Evolutionary conservation across 306 rosid genomes (phyloP).

Genomic region (Vachellia pachyceras): DNA sequence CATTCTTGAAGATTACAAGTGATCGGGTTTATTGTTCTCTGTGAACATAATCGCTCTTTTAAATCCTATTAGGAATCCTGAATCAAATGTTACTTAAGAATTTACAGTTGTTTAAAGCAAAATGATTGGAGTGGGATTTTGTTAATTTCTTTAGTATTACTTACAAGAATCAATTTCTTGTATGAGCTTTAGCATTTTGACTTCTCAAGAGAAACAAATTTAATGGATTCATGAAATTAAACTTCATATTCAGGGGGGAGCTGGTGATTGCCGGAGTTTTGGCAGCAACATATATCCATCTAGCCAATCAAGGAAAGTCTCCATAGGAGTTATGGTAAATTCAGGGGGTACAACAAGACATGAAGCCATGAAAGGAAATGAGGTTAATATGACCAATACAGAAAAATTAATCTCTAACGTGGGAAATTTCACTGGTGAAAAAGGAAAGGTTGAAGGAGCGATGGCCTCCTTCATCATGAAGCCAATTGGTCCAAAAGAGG

Average conservation of each 20-base stretch:
- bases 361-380: slow-evolving; percentile 51
- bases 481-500: slow-evolving; percentile 47
- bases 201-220: slow-evolving; percentile 11
- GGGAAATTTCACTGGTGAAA: slow-evolving; percentile 45
- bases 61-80: slow-evolving; percentile 10
- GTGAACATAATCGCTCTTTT: slow-evolving; percentile 15
- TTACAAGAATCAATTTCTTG: not conserved
- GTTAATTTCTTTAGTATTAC: not conserved
- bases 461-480: slow-evolving; percentile 45
- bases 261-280: slow-evolving; percentile 63
- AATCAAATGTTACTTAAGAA: slow-evolving; percentile 17
- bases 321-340: slow-evolving; percentile 82
- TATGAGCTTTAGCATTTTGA: slow-evolving; percentile 26
- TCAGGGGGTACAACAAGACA: slow-evolving; percentile 49
- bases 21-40: slow-evolving; percentile 19
- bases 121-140: not conserved
- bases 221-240: slow-evolving; percentile 34
- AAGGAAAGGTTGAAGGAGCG: slow-evolving; percentile 46
- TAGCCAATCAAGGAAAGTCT: slow-evolving; percentile 88
- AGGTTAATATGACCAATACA: slow-evolving; percentile 45
- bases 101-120: not conserved
- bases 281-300: slow-evolving; percentile 67
- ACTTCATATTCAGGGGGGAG: slow-evolving; percentile 59
- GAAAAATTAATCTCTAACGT: slow-evolving; percentile 48
- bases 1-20: slow-evolving; percentile 7